Evolutionary conservation across 139 green algal species (phyloP).

Genomic region (Chlamydomonas schloesseri): DNA sequence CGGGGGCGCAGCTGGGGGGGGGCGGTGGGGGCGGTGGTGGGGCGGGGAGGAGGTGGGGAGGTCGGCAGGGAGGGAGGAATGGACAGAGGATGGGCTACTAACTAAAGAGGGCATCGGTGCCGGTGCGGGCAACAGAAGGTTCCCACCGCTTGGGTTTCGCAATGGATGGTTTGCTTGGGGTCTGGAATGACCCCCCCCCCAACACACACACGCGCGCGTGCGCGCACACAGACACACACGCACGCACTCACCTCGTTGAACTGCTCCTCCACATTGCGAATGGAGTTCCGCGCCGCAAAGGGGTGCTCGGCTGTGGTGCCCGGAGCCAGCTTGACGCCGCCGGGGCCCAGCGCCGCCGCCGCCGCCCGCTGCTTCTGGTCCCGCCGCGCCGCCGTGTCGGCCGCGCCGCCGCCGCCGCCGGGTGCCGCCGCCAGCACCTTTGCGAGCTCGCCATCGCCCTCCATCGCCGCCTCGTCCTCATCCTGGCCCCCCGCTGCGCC

Average conservation of each 20-base stretch:
- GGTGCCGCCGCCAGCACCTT: background rate
- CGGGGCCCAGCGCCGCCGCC: background rate
- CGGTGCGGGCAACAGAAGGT: no score
- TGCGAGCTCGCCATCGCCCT: background rate
- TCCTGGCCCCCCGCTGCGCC: background rate
- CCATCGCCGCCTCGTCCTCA: background rate
- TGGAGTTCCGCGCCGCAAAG: conserved; percentile 8
- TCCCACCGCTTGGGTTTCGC: no score
- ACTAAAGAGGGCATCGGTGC: no score
- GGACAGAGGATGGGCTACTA: conserved; percentile 1
- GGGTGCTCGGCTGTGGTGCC: conserved; percentile 35
- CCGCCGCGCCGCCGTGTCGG: background rate
- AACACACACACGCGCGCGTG: no score
- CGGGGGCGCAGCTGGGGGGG: conserved; percentile 28
- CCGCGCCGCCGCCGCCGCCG: background rate
- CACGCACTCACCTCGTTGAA: conserved; percentile 21
- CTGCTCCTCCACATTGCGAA: conserved; percentile 51
- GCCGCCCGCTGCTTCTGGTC: background rate
- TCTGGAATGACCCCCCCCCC: no score
- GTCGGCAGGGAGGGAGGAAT: background rate
- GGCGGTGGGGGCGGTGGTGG: conserved; percentile 5
- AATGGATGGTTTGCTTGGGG: no score
- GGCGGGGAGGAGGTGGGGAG: background rate
- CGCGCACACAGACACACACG: background rate
- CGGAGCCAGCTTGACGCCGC: background rate